These are phyloP conservation scores for Tetrapisispora fleetii DNA, from an alignment of 805 yeast species.

Conservation along the genomic window DNA sequence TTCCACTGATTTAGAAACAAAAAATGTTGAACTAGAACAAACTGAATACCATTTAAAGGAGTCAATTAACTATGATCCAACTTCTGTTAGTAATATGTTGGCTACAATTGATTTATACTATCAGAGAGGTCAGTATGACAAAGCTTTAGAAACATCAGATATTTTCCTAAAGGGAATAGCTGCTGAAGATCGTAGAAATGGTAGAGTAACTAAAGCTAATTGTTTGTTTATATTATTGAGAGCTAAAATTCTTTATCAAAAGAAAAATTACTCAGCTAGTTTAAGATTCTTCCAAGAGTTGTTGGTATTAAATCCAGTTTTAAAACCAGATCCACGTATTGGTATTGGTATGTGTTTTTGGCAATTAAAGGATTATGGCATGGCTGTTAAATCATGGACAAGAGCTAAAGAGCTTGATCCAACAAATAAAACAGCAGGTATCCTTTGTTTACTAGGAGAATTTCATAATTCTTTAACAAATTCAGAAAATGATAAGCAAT, in stretches of 20 bases:
- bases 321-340: conserved; percentile 85
- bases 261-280: conserved; percentile 63
- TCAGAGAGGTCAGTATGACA: conserved; percentile 53
- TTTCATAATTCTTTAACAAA: conserved; percentile 56
- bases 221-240: conserved; percentile 72
- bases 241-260: conserved; percentile 69
- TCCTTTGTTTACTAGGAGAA: conserved; percentile 56
- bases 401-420: conserved; percentile 63
- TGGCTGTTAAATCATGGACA: conserved; percentile 78
- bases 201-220: conserved; percentile 45
- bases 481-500: conserved; percentile 39
- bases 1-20: conserved; percentile 12
- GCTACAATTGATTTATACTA: conserved; percentile 60
- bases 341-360: conserved; percentile 94
- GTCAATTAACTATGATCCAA: conserved; percentile 39
- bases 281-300: conserved; percentile 78
- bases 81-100: conserved; percentile 42
- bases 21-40: conserved; percentile 26
- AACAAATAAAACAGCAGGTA: conserved; percentile 46
- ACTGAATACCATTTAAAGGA: conserved; percentile 40
- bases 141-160: conserved; percentile 63
- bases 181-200: conserved; percentile 25
- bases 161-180: conserved; percentile 37
- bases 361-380: conserved; percentile 66
- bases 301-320: conserved; percentile 61